Evolutionary conservation across 2,329 filamentous ascomycete species (phyloP), one percentile per base, ranked within the genome.

Genomic region (Cladophialophora immunda): DNA sequence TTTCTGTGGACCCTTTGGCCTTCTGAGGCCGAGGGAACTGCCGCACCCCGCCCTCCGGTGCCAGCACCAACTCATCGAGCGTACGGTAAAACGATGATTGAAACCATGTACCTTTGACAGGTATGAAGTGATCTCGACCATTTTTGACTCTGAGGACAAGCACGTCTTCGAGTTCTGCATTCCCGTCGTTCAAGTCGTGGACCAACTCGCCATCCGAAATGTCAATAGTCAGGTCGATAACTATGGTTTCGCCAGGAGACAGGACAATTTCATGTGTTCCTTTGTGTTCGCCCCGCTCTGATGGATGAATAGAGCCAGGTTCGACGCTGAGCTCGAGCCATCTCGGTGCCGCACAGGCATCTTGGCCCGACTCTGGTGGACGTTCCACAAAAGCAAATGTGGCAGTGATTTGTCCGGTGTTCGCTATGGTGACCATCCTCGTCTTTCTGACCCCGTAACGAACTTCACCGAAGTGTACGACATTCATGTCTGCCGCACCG

Each of bases 101-200:
- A 3, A 90, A 81, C 94, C 95, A 99, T 1, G 80, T 82, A 0
- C 87, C 95, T 27, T 87, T 89, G 0, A 97, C 83, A 0, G 93
- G 90, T 45, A 99, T 87, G 76, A 99, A 99, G 75, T 98, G 92
- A 73, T 99, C 95, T 56, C 93, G 87, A 0, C 96, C 96, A 60
- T 90, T 87, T 11, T 88, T 85, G 4, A 99, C 92, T 0, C 93
- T 89, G 8, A 99, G 84, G 1, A 99, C 90, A 7, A 99, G 83
- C 2, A 99, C 89, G 70, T 98, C 93, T 69, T 98, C 94, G 0
- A 99, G 81, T 7, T 81, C 82, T 3, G 82, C 76, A 1, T 84
- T 82, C 17, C 87, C 88, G 62, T 90, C 84, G 71, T 98, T 98
- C 41, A 99, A 83, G 1, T 84, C 81, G 45, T 86, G 87, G 0